phyloP scores from a whole-genome alignment of 805 yeast species.

The Kodamaea restingae region DNA sequence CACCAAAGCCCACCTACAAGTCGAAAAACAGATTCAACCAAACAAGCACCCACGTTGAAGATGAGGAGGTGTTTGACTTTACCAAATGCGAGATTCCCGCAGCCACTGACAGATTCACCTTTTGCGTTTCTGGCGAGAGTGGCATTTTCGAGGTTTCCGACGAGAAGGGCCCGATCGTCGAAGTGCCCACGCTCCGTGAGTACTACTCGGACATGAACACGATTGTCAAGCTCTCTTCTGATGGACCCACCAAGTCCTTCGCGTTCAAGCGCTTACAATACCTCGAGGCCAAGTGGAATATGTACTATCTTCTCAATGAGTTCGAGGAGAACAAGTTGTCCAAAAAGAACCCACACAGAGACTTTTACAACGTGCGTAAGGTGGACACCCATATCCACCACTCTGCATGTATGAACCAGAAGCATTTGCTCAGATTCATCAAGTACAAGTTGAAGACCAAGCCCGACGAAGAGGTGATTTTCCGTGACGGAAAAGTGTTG shows the following conservation, averaged over 20 bases:
- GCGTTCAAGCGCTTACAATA: slow-evolving; percentile 92
- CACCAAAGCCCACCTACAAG: slow-evolving; percentile 80
- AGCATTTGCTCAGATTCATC: slow-evolving; percentile 89
- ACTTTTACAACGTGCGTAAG: slow-evolving; percentile 92
- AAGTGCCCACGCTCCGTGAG: slow-evolving; percentile 81
- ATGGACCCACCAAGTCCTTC: slow-evolving; percentile 95
- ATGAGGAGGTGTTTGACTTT: slow-evolving; percentile 57
- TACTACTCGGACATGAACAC: slow-evolving; percentile 80
- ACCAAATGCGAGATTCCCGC: slow-evolving; percentile 54
- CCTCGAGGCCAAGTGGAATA: slow-evolving; percentile 94
- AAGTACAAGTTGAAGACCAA: slow-evolving; percentile 86
- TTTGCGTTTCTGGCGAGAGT: slow-evolving; percentile 45
- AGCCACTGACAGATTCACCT: slow-evolving; percentile 36
- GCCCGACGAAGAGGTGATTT: slow-evolving; percentile 87
- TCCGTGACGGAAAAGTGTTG: slow-evolving; percentile 85
- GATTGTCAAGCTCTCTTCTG: slow-evolving; percentile 72
- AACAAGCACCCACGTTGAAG: slow-evolving; percentile 30
- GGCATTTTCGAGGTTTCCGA: slow-evolving; percentile 68
- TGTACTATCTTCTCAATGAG: slow-evolving; percentile 83
- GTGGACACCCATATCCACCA: slow-evolving; percentile 99
- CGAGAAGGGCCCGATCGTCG: slow-evolving; percentile 37
- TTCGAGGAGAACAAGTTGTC: slow-evolving; percentile 89
- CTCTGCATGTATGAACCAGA: slow-evolving; percentile 98
- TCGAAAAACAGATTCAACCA: slow-evolving; percentile 57
- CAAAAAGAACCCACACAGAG: slow-evolving; percentile 93